A percentile compares a stretch with the other conserved stretches of the same genome.
Conservation (phyloP, 2,329 filamentous ascomycete genomes). For the Aschersonia sp. region DNA sequence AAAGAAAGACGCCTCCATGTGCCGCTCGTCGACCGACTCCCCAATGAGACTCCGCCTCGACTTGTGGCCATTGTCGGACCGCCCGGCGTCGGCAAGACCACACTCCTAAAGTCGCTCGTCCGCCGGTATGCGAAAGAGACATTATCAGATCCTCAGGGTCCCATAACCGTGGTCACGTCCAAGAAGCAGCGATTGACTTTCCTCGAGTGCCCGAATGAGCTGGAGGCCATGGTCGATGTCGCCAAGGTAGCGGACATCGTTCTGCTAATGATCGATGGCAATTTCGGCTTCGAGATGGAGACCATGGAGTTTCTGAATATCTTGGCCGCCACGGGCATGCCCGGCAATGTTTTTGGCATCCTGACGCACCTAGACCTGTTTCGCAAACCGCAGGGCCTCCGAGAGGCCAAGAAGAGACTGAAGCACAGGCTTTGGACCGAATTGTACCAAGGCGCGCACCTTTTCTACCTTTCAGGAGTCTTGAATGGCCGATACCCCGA, state of each 20-base stretch:
- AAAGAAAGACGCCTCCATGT: conserved; percentile 96
- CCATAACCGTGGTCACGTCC: conserved; percentile 90
- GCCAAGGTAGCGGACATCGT: conserved; percentile 97
- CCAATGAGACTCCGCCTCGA: conserved; percentile 86
- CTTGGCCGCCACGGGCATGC: conserved; percentile 89
- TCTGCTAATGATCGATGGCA: conserved; percentile 94
- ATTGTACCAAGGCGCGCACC: conserved; percentile 87
- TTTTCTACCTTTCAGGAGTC: conserved; percentile 93
- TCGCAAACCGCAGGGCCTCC: conserved; percentile 80
- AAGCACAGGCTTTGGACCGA: conserved; percentile 97
- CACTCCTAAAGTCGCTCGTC: conserved; percentile 85
- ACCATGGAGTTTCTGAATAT: conserved; percentile 99
- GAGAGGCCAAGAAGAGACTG: conserved; percentile 87
- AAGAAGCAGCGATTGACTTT: conserved; percentile 93
- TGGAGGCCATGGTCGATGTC: conserved; percentile 93
- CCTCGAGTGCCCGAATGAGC: conserved; percentile 90
- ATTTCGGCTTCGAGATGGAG: conserved; percentile 99
- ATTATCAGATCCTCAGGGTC: conserved; percentile 75
- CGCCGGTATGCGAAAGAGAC: conserved; percentile 93
- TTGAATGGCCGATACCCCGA: conserved; percentile 96
- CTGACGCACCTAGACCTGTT: conserved; percentile 94
- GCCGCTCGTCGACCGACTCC: conserved; percentile 85
- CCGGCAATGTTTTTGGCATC: conserved; percentile 94
- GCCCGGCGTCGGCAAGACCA: conserved; percentile 90
- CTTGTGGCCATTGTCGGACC: conserved; percentile 91